Base-by-base conservation (phyloP, 2,329 filamentous ascomycete genomes). In the Hypoxylon sp. region DNA sequence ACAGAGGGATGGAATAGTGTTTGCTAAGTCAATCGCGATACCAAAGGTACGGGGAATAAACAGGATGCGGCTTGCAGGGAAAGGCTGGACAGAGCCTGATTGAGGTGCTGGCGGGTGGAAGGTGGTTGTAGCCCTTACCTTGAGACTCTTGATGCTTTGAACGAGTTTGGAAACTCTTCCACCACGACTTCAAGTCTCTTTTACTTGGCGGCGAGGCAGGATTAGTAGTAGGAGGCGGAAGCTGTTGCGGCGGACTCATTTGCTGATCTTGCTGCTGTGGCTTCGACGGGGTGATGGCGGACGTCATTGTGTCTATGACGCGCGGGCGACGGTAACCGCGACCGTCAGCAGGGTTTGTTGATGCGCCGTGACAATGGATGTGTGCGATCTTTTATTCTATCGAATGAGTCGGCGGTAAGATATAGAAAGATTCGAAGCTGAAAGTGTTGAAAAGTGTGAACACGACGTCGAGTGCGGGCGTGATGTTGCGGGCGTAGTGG, bases 101-200 rank as follows among this genome's bases (percentile, higher is more conserved):
- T 67, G 57, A 51, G 19, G 57, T 6, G 50, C 7, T 17, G 30
- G 43, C 19, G 45, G 36, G 17, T 41, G 48, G 30, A 23, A 71
- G 72, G 66, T 72, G 68, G 21, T 57, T 50, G 60, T 60, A 23
- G 73, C 75, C 85, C 86, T 77, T 86, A 89, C 87, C 87, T 76
- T 84, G 81, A 55, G 82, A 74, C 72, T 89, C 87, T 60, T 87
- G 84, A 64, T 85, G 84, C 75, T 85, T 88, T 38, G 84, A 81
- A 49, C 86, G 84, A 59, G 92, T 87, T 82, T 96, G 96, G 83
- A 99, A 98, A 75, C 91, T 90, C 81, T 94, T 97, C 96, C 96
- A 98, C 96, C 96, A 99, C 66, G 93, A 97, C 74, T 94, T 92
- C 74, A 98, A 85, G 79, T 97, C 94, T 79, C 93, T 90, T 83